Evolutionary conservation across 2,329 filamentous ascomycete genomes (phyloP).

Genomic region (Thielaviopsis punctulata): DNA sequence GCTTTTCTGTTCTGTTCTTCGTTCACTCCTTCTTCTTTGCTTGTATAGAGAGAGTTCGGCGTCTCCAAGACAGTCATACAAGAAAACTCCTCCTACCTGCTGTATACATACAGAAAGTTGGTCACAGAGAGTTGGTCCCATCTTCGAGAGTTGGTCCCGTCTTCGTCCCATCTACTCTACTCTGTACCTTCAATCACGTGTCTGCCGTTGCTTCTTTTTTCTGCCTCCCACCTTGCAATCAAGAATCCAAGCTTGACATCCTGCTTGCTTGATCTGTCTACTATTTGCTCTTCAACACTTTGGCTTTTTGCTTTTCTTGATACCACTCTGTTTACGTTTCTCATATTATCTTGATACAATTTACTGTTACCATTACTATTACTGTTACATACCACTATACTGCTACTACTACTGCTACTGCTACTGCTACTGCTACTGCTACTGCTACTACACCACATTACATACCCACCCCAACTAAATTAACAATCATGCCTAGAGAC

Average conservation of each 20-base stretch:
- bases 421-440: not conserved
- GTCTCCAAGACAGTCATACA: not conserved
- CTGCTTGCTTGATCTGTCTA: constrained; percentile 13
- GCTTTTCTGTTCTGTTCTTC: not conserved
- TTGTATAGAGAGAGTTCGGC: too few species aligned
- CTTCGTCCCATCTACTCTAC: too few species aligned
- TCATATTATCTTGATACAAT: not conserved
- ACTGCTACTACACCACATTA: too few species aligned
- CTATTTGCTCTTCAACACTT: not conserved
- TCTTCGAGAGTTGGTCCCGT: too few species aligned
- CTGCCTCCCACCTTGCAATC: not conserved
- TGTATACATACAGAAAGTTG: too few species aligned
- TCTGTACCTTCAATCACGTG: too few species aligned
- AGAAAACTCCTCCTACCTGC: not conserved
- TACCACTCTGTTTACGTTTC: not conserved
- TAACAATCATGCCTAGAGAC: constrained; percentile 58
- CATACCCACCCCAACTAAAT: constrained; percentile 17
- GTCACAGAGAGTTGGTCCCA: too few species aligned
- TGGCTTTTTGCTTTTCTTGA: not conserved
- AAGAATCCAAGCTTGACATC: too few species aligned
- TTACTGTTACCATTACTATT: not conserved
- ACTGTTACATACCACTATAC: not conserved
- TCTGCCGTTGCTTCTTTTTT: too few species aligned
- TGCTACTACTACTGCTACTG: not conserved
- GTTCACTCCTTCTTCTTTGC: not conserved